Percentiles rank a stretch among this genome's conserved stretches.
These are phyloP conservation scores for Botrytis aclada DNA, from an alignment of 2,329 filamentous ascomycete genomes.

Conservation along the genomic window DNA sequence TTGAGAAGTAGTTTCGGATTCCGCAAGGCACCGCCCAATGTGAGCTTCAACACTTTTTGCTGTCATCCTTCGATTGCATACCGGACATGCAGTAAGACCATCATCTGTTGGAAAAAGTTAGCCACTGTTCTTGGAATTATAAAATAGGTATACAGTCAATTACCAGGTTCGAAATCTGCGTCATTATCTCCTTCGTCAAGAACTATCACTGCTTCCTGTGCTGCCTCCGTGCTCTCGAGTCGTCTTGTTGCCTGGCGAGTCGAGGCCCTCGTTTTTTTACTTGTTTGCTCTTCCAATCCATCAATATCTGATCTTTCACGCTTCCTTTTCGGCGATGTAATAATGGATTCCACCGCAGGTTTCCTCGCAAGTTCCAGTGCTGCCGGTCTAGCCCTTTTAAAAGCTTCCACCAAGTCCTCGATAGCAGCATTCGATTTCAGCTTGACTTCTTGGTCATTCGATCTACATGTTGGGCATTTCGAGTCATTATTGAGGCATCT, in stretches of 20 bases:
- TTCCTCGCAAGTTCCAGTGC: slow-evolving; percentile 63
- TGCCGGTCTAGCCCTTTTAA: slow-evolving; percentile 60
- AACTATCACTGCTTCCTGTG: slow-evolving; percentile 38
- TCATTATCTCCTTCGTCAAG: slow-evolving; percentile 33
- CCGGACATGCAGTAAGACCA: slow-evolving; percentile 78
- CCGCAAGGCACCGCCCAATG: slow-evolving; percentile 42
- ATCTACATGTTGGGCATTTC: slow-evolving; percentile 82
- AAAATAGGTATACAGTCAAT: background rate
- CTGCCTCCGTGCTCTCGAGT: slow-evolving; percentile 27
- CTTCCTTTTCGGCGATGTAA: slow-evolving; percentile 52
- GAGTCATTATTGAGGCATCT: slow-evolving; percentile 78
- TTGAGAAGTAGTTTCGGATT: slow-evolving; percentile 6
- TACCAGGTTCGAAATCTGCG: slow-evolving; percentile 36
- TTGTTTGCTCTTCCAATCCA: slow-evolving; percentile 36
- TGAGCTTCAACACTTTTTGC: slow-evolving; percentile 64
- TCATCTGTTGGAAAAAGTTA: slow-evolving; percentile 27
- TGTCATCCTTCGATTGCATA: slow-evolving; percentile 59
- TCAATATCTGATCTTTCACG: slow-evolving; percentile 35
- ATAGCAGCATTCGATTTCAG: slow-evolving; percentile 81
- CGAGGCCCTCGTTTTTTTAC: slow-evolving; percentile 53
- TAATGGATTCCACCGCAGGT: slow-evolving; percentile 34
- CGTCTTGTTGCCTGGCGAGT: slow-evolving; percentile 45
- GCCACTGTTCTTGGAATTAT: background rate
- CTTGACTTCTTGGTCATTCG: slow-evolving; percentile 76
- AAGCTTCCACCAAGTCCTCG: slow-evolving; percentile 79